A percentile compares a stretch with the other conserved stretches of the same genome.
Evolutionary conservation across 345 rosid genomes (phyloP).

Genomic region (Brassica carinata): DNA sequence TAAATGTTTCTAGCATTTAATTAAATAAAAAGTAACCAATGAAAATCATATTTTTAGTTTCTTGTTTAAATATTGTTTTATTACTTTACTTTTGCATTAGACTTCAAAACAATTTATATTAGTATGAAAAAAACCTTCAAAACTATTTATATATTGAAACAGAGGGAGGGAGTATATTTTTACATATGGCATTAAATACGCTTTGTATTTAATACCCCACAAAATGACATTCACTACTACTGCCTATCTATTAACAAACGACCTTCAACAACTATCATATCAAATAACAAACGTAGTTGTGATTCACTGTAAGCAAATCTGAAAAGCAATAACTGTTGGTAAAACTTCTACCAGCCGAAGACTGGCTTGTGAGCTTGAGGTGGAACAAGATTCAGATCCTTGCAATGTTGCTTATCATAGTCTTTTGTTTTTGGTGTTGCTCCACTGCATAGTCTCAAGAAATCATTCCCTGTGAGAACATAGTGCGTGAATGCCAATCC

Average conservation of each 20-base stretch:
- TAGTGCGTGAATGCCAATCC: conserved; percentile 89
- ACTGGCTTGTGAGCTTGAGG: conserved; percentile 70
- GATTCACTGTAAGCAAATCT: neutral
- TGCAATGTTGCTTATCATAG: conserved; percentile 81
- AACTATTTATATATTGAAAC: neutral
- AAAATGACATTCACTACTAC: conserved; percentile 10
- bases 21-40: neutral
- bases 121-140: neutral
- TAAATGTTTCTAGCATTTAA: neutral
- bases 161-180: neutral
- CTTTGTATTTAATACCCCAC: conserved; percentile 22
- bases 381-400: conserved; percentile 81
- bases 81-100: neutral
- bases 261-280: conserved; percentile 16
- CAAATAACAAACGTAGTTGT: neutral
- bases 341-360: conserved; percentile 38
- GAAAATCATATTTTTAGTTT: neutral
- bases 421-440: conserved; percentile 84
- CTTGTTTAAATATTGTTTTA: neutral
- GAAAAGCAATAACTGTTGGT: neutral
- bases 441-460: conserved; percentile 78
- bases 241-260: conserved; percentile 24
- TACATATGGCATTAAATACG: neutral
- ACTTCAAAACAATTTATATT: neutral
- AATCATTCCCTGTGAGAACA: conserved; percentile 84